Conservation (phyloP, 805 yeast genomes). For the Candida namnaoensis region DNA sequence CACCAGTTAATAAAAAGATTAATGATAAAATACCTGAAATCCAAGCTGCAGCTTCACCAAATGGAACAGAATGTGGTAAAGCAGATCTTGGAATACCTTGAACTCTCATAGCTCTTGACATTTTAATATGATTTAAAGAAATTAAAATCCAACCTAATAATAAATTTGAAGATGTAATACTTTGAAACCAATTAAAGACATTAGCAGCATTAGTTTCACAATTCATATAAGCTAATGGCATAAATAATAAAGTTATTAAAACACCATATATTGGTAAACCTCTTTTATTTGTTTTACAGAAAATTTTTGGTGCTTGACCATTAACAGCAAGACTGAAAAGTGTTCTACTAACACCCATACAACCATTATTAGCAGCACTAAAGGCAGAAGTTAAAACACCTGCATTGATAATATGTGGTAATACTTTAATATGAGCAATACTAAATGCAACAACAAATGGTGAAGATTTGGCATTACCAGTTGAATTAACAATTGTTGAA, state of each 20-base stretch:
- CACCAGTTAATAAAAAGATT: slow-evolving; percentile 24
- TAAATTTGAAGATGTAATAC: slow-evolving; percentile 20
- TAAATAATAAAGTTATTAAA: slow-evolving; percentile 19
- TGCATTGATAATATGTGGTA: slow-evolving; percentile 29
- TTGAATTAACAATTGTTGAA: slow-evolving; percentile 17
- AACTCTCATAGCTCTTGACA: slow-evolving; percentile 26
- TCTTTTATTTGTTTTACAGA: slow-evolving; percentile 21
- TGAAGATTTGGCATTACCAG: slow-evolving; percentile 24
- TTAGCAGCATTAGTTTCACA: slow-evolving; percentile 17
- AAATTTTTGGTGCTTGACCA: slow-evolving; percentile 28
- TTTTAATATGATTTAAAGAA: slow-evolving; percentile 19
- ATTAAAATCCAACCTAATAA: slow-evolving; percentile 22
- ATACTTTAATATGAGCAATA: slow-evolving; percentile 33
- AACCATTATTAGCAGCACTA: slow-evolving; percentile 25
- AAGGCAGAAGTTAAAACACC: slow-evolving; percentile 31
- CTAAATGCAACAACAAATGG: slow-evolving; percentile 36
- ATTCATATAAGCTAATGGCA: slow-evolving; percentile 30
- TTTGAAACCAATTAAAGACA: slow-evolving; percentile 26
- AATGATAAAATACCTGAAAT: slow-evolving; percentile 19
- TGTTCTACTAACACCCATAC: slow-evolving; percentile 23
- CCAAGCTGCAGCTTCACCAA: slow-evolving; percentile 24
- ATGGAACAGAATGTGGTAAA: slow-evolving; percentile 22
- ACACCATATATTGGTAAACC: slow-evolving; percentile 26
- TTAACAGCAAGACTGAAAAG: slow-evolving; percentile 28
- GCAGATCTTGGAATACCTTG: slow-evolving; percentile 25